phyloP scores from a whole-genome alignment of 768 basidiomycete species.

The Dentipellis sp. region DNA sequence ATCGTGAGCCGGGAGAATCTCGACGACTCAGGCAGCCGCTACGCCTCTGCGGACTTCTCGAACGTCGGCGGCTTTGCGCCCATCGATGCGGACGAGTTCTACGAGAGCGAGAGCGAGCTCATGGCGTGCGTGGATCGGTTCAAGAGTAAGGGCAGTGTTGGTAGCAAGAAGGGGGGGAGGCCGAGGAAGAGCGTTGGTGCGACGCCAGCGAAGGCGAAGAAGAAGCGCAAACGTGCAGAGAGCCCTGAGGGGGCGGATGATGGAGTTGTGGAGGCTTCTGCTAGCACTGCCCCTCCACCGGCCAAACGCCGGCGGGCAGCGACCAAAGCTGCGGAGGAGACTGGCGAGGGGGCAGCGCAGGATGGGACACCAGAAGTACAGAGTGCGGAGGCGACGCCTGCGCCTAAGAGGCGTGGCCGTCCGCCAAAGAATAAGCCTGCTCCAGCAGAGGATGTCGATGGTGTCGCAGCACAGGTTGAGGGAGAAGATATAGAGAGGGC shows the following conservation, averaged over 20 bases:
- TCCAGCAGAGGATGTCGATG: conserved; percentile 17
- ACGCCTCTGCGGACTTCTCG: conserved; percentile 37
- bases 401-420: conserved; percentile 30
- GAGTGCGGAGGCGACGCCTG: background rate
- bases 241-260: conserved; percentile 2
- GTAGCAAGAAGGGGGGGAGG: background rate
- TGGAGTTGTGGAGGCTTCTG: background rate
- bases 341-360: background rate
- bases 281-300: conserved; percentile 3
- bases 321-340: conserved; percentile 12
- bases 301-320: conserved; percentile 29
- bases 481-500: background rate
- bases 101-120: conserved; percentile 33
- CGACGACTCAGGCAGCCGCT: conserved; percentile 36
- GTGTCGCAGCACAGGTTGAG: background rate
- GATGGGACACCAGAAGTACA: background rate
- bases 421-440: conserved; percentile 15
- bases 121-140: conserved; percentile 40
- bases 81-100: conserved; percentile 44
- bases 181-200: background rate
- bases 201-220: conserved; percentile 17
- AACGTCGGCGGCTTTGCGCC: conserved; percentile 46
- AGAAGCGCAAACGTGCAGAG: conserved; percentile 26
- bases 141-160: conserved; percentile 20
- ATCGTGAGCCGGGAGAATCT: conserved; percentile 60